Percentiles rank a stretch among this genome's conserved stretches.
These are phyloP conservation scores for Boechera divaricarpa DNA, from an alignment of 345 rosid genomes.

Conservation along the genomic window DNA sequence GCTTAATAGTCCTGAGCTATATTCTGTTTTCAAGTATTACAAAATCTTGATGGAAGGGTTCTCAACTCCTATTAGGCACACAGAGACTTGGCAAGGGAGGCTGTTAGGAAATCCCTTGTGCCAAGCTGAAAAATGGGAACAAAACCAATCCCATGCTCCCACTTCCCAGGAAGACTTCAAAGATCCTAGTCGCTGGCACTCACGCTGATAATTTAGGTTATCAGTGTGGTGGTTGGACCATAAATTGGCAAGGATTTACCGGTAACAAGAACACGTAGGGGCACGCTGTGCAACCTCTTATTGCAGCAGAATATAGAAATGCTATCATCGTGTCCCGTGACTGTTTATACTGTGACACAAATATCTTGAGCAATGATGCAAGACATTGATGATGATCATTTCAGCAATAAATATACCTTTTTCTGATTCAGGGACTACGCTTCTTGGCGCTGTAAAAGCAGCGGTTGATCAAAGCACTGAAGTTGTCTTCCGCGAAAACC, in stretches of 20 bases:
- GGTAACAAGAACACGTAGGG: constrained; percentile 78
- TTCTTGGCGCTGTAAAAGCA: constrained; percentile 71
- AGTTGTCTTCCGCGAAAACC: constrained; percentile 67
- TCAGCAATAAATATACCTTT: not conserved
- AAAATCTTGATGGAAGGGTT: constrained; percentile 33
- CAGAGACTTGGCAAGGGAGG: constrained; percentile 93
- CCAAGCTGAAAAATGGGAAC: constrained; percentile 85
- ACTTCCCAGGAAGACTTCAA: constrained; percentile 73
- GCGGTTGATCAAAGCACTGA: constrained; percentile 74
- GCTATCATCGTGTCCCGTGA: not conserved
- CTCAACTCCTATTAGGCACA: constrained; percentile 60
- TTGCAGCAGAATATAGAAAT: not conserved
- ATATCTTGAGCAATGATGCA: not conserved
- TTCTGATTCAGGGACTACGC: constrained; percentile 70
- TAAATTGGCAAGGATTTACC: constrained; percentile 80
- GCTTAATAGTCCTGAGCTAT: not conserved
- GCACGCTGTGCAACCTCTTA: constrained; percentile 45
- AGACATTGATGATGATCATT: constrained; percentile 6
- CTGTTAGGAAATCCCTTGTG: constrained; percentile 95
- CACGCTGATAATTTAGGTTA: constrained; percentile 96
- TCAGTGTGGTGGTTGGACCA: constrained; percentile 99
- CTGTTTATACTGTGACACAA: not conserved
- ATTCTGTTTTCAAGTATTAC: not conserved
- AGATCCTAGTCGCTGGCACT: constrained; percentile 85
- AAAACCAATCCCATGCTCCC: constrained; percentile 71